A percentile compares a stretch with the other conserved stretches of the same genome.
Evolutionary conservation across 352 stramenopile genomes (phyloP).

Genomic region (Globisporangium polare): DNA sequence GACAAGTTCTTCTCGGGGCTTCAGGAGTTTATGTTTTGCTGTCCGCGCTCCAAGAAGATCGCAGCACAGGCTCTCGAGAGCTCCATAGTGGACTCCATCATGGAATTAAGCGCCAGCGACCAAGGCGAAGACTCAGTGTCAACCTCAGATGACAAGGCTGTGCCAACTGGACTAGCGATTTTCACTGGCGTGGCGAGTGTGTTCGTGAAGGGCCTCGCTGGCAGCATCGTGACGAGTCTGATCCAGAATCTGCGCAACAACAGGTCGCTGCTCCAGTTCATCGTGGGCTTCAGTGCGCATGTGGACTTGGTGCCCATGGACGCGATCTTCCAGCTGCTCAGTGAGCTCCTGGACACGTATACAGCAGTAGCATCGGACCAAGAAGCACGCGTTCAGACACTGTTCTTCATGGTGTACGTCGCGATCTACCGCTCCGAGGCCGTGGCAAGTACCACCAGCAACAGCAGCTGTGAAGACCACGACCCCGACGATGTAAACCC

Average conservation of each 20-base stretch:
- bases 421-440: constrained; percentile 25
- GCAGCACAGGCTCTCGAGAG: constrained; percentile 23
- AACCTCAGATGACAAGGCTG: neutral
- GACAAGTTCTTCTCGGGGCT: constrained; percentile 56
- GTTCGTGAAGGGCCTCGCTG: constrained; percentile 44
- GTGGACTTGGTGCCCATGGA: constrained; percentile 31
- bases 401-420: constrained; percentile 43
- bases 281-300: constrained; percentile 40
- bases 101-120: neutral
- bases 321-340: constrained; percentile 26
- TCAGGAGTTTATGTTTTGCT: constrained; percentile 55
- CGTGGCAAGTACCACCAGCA: neutral
- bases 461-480: neutral
- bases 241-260: constrained; percentile 3
- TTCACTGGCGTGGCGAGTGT: constrained; percentile 32
- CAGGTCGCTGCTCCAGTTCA: constrained; percentile 20
- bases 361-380: neutral
- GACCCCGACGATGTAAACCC: neutral
- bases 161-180: constrained; percentile 20
- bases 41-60: constrained; percentile 26
- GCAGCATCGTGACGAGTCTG: constrained; percentile 19
- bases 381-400: neutral
- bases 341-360: constrained; percentile 25
- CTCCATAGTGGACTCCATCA: constrained; percentile 14
- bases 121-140: neutral